phyloP scores from a whole-genome alignment of 306 rosid genomes.

The Quillaja saponaria region DNA sequence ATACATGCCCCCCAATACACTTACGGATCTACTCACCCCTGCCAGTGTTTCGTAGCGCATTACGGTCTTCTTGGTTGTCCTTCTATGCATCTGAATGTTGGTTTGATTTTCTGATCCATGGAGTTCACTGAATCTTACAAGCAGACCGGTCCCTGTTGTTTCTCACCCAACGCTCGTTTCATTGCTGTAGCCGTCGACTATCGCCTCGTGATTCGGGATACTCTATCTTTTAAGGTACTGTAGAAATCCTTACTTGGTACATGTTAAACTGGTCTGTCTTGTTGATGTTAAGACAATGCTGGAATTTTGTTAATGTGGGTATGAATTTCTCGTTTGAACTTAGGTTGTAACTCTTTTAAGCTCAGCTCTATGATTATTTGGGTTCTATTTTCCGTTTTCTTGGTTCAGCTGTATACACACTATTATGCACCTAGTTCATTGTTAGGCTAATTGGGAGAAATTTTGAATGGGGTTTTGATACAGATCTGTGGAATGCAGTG shows the following conservation, averaged over 20 bases:
- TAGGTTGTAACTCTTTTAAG: too few species aligned
- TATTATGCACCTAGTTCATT: too few species aligned
- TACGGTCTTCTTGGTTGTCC: too few species aligned
- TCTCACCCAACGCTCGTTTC: constrained; percentile 91
- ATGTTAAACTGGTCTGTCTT: neutral
- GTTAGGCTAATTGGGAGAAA: too few species aligned
- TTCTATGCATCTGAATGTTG: neutral
- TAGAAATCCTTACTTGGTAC: too few species aligned
- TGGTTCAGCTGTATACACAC: neutral
- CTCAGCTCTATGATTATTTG: too few species aligned
- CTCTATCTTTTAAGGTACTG: constrained; percentile 74
- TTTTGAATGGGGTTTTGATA: too few species aligned
- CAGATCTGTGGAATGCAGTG: too few species aligned
- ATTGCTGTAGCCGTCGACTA: constrained; percentile 93
- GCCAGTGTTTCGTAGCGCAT: too few species aligned
- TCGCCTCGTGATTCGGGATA: constrained; percentile 95
- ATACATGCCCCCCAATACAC: too few species aligned
- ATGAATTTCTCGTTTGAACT: too few species aligned
- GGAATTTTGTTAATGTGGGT: neutral
- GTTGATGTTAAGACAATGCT: neutral
- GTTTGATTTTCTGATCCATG: constrained; percentile 39
- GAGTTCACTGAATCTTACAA: constrained; percentile 96
- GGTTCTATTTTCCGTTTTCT: neutral
- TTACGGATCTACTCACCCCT: too few species aligned
- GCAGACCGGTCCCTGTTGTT: constrained; percentile 89